phyloP scores from a whole-genome alignment of 305 asterid genomes.

The Rubia tinctorum region DNA sequence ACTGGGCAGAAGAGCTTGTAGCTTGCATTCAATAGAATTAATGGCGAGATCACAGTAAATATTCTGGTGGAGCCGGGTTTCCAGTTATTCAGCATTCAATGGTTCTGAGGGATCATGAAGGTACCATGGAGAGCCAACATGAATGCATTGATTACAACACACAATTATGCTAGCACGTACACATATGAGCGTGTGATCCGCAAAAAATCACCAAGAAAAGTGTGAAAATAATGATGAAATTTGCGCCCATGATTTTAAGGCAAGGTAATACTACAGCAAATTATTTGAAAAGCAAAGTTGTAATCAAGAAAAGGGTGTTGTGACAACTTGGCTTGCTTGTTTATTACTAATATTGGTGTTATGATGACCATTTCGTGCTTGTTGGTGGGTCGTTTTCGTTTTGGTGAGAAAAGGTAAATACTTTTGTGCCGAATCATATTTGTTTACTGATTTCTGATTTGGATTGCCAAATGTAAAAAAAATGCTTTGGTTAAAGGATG shows the following conservation, averaged over 20 bases:
- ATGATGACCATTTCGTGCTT: constrained; percentile 15
- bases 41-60: constrained; percentile 24
- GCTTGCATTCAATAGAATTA: constrained; percentile 29
- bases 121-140: constrained; percentile 40
- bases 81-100: constrained; percentile 15
- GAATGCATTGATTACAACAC: constrained; percentile 39
- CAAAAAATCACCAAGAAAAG: constrained; percentile 8
- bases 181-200: not conserved
- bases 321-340: constrained; percentile 40
- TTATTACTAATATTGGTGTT: constrained; percentile 23
- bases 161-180: constrained; percentile 6
- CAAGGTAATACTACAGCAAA: constrained; percentile 26
- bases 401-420: not conserved
- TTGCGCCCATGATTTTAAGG: constrained; percentile 17
- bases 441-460: not conserved
- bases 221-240: constrained; percentile 3
- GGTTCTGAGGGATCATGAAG: constrained; percentile 35
- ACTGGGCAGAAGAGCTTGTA: not conserved
- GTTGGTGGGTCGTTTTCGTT: constrained; percentile 43
- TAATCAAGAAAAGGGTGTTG: constrained; percentile 17
- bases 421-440: constrained; percentile 2
- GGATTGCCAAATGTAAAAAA: not conserved
- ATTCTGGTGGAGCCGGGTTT: constrained; percentile 32
- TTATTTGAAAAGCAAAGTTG: constrained; percentile 50
- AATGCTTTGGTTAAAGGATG: no score